A percentile compares a stretch with the other conserved stretches of the same genome.
phyloP scores from a whole-genome alignment of 768 basidiomycete species.

The Hysterangium stoloniferum region DNA sequence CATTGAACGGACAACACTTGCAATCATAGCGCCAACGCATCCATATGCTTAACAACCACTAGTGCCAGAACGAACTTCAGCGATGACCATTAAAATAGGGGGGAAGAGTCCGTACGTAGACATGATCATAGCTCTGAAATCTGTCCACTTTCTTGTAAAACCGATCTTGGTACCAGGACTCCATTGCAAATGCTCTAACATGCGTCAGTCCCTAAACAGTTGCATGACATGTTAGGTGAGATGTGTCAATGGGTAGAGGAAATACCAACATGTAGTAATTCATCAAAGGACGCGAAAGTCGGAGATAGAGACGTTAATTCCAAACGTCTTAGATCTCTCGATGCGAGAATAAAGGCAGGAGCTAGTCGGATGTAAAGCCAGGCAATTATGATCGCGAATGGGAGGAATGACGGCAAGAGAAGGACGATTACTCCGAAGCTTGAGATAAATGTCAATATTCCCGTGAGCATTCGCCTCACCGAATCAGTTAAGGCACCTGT shows the following conservation, averaged over 20 bases:
- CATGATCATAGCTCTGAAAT: constrained; percentile 66
- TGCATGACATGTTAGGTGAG: background rate
- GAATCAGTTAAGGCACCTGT: constrained; percentile 42
- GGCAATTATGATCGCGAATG: constrained; percentile 59
- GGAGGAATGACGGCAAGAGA: constrained; percentile 56
- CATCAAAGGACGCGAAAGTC: constrained; percentile 67
- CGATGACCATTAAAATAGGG: background rate
- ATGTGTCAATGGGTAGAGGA: background rate
- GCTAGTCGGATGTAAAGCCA: constrained; percentile 61
- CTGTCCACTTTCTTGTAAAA: constrained; percentile 53
- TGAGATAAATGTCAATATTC: constrained; percentile 51
- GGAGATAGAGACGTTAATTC: constrained; percentile 64
- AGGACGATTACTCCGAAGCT: constrained; percentile 58
- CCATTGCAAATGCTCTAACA: constrained; percentile 67
- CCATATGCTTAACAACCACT: constrained; percentile 69
- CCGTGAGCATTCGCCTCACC: constrained; percentile 45
- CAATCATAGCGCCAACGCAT: constrained; percentile 70
- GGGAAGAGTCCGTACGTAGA: constrained; percentile 43
- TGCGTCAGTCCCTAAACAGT: constrained; percentile 52
- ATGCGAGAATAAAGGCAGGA: constrained; percentile 50
- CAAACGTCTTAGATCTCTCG: constrained; percentile 58
- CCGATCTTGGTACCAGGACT: constrained; percentile 52
- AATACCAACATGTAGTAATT: constrained; percentile 37
- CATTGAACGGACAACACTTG: constrained; percentile 23
- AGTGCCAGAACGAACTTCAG: background rate